These are phyloP conservation scores for Apiospora hydei DNA, from an alignment of 2,329 filamentous ascomycete species.

Conservation along the genomic window DNA sequence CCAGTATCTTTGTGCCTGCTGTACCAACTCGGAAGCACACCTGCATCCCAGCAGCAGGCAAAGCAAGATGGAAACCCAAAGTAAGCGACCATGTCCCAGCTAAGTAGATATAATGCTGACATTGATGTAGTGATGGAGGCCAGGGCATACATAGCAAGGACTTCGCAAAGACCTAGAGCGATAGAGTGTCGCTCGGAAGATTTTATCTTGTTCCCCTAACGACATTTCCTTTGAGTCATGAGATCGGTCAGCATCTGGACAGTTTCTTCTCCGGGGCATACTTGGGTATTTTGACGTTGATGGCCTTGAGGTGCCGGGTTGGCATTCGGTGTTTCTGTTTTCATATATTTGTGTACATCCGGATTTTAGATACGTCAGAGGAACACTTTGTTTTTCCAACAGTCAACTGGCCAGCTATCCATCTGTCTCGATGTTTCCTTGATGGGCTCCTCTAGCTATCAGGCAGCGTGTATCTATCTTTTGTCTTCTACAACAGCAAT, in stretches of 20 bases:
- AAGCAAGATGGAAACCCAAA: conserved; percentile 13
- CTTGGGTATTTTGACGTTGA: too few species aligned
- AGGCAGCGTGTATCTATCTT: too few species aligned
- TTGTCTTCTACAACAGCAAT: not conserved
- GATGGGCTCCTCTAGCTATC: too few species aligned
- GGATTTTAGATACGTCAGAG: too few species aligned
- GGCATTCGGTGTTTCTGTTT: not conserved
- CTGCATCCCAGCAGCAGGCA: not conserved
- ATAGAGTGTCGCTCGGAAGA: not conserved
- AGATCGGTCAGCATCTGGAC: not conserved
- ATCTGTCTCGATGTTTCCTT: too few species aligned
- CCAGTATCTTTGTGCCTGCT: not conserved
- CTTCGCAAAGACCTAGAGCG: not conserved
- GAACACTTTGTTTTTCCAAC: too few species aligned
- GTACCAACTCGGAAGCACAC: not conserved
- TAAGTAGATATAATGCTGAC: not conserved
- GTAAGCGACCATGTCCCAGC: not conserved
- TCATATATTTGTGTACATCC: too few species aligned
- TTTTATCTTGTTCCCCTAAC: conserved; percentile 3
- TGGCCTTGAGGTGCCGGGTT: not conserved
- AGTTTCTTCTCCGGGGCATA: not conserved
- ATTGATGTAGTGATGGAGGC: conserved; percentile 2
- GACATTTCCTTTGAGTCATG: too few species aligned
- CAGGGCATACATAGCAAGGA: conserved; percentile 14
- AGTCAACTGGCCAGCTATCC: too few species aligned